Evolutionary conservation across 305 asterid species (phyloP).

Genomic region (Coffea humblotiana): DNA sequence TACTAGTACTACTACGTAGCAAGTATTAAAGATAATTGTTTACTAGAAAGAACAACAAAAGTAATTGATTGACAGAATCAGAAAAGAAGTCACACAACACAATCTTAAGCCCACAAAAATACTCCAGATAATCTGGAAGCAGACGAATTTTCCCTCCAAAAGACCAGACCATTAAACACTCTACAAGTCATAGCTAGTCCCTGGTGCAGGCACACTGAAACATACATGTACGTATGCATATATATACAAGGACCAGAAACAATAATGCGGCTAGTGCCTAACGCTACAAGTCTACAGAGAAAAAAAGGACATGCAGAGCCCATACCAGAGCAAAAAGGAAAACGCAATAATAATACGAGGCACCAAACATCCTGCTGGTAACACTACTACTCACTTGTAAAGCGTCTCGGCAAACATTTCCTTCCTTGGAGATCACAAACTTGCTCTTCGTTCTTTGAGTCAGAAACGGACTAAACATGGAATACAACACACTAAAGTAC

Average conservation of each 20-base stretch:
- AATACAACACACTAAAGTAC: conserved; percentile 89
- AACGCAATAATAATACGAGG: background rate
- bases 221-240: no score
- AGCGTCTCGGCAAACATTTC: conserved; percentile 83
- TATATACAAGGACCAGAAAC: conserved; percentile 4
- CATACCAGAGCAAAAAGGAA: background rate
- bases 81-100: conserved; percentile 1
- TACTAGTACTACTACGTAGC: no score
- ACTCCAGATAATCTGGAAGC: conserved; percentile 2
- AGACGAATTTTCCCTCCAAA: conserved; percentile 23
- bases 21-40: no score
- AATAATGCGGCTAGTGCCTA: background rate
- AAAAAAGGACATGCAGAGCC: background rate
- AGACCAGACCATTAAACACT: background rate
- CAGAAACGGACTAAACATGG: conserved; percentile 91
- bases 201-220: background rate
- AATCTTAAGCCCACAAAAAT: conserved; percentile 22
- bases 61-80: background rate
- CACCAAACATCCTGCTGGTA: background rate
- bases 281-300: no score
- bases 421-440: conserved; percentile 93
- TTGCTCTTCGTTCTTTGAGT: conserved; percentile 97
- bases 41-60: no score
- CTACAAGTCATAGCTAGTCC: background rate
- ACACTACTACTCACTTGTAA: conserved; percentile 56